A percentile compares a stretch with the other conserved stretches of the same genome.
phyloP scores from a whole-genome alignment of 768 basidiomycete genomes.

The Hypsizygus marmoreus region DNA sequence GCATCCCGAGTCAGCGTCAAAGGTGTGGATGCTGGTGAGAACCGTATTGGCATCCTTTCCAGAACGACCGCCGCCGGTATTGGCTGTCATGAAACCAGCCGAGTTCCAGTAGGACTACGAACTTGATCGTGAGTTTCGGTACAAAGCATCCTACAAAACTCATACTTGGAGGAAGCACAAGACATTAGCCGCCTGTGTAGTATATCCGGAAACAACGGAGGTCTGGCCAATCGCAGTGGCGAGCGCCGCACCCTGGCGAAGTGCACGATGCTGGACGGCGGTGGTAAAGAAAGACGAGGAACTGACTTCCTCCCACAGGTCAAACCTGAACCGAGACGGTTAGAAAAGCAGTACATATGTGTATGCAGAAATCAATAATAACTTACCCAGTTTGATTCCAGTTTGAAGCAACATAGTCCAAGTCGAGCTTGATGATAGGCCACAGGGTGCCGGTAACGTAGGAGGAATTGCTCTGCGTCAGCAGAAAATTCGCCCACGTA shows the following conservation, averaged over 20 bases:
- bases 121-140: not conserved
- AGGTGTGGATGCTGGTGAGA: constrained; percentile 75
- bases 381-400: constrained; percentile 67
- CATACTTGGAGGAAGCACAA: constrained; percentile 78
- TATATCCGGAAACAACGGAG: constrained; percentile 46
- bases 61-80: constrained; percentile 74
- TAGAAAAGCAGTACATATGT: not conserved
- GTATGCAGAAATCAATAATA: not conserved
- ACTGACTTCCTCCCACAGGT: constrained; percentile 74
- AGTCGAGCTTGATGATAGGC: constrained; percentile 73
- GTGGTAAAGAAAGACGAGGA: constrained; percentile 84
- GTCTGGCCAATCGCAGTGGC: constrained; percentile 61
- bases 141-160: not conserved
- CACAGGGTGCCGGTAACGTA: constrained; percentile 57
- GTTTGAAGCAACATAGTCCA: constrained; percentile 65
- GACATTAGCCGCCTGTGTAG: constrained; percentile 58
- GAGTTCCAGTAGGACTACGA: constrained; percentile 76
- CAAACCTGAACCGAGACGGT: constrained; percentile 47
- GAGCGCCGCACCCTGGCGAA: constrained; percentile 67
- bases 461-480: constrained; percentile 45
- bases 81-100: constrained; percentile 66
- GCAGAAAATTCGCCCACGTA: constrained; percentile 64
- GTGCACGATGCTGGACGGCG: constrained; percentile 73
- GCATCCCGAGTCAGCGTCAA: constrained; percentile 71
- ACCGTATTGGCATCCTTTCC: constrained; percentile 78